Base-by-base conservation (phyloP, 106 monocot species). In the Apostasia ramifera region DNA sequence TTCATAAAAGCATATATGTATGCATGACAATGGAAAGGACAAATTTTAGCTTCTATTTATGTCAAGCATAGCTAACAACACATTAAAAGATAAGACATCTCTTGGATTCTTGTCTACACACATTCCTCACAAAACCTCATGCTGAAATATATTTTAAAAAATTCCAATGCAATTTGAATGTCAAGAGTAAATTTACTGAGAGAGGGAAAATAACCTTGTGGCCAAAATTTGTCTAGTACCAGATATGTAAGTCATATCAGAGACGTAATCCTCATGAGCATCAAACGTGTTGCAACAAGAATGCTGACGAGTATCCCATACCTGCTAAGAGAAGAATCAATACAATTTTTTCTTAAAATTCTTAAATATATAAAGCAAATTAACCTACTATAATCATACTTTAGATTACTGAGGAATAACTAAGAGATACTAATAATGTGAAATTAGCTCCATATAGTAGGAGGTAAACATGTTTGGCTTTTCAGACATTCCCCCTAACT, bases 271-370 rank as follows among this genome's bases (percentile, higher is more conserved):
- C 77, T 89, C 85, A 72, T 85, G 82, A 6, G 66, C 82, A 62
- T 85, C 63, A 78, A 85, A 85, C 1, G 85, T 66, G 76, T 85
- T 89, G 57, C 85, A 89, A 70, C 85, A 85, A 71, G 61, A 8
- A 72, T 67, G 70, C 52, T 85, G 67, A 26, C 88, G 72, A 4
- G 88, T 88, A 80, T 88, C 88, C 88, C 88, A 88, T 39, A 88
- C 82, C 88, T 88, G 67, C 57, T 79, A 71, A n/a, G 72, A 8
- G 37, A 47, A 44, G 6, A 66, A 70, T 46, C 63, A 58, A 45
- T 46, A 63, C 0, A 52, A 70, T 38, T 61, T 44, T 9, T 39
- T 66, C 44, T 8, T 38, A 75, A 12, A n/a, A 40, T 41, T 13
- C 54, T 2, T 4, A 4, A 12, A 12, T 54, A 41, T 53, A 54